Conservation (phyloP, 2,329 filamentous ascomycete genomes). For the Diaporthe ampelina region DNA sequence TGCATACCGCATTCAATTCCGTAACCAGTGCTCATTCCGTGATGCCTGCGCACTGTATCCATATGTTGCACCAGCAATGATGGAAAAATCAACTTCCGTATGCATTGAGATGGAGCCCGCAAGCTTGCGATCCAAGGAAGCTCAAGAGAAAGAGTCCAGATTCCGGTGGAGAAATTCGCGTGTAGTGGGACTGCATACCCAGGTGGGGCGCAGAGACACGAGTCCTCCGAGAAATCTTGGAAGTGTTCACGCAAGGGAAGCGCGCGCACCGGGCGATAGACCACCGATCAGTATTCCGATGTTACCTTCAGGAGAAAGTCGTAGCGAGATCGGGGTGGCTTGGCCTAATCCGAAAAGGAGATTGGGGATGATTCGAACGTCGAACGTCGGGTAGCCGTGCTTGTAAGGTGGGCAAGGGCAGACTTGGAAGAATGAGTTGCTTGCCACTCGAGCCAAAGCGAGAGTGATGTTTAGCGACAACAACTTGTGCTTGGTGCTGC, state of each 20-base stretch:
- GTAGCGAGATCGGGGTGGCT: neutral
- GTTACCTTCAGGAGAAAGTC: neutral
- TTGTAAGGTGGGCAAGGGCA: neutral
- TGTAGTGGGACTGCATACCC: neutral
- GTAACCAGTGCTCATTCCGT: too few relatives aligned
- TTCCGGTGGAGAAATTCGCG: too few relatives aligned
- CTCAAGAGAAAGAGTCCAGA: neutral
- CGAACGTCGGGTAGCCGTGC: neutral
- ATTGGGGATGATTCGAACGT: neutral
- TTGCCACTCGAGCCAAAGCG: too few relatives aligned
- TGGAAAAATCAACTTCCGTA: too few relatives aligned
- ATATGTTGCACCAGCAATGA: neutral
- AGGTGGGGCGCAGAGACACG: neutral
- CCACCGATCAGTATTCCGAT: neutral
- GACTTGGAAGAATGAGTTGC: neutral
- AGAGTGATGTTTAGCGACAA: too few relatives aligned
- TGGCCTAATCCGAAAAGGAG: neutral
- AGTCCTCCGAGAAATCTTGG: neutral
- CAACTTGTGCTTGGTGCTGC: too few relatives aligned
- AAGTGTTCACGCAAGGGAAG: conserved; percentile 7
- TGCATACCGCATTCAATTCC: too few relatives aligned
- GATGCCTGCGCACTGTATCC: too few relatives aligned
- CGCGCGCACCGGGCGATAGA: neutral
- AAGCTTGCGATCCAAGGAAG: too few relatives aligned
- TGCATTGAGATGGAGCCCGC: neutral